Evolutionary conservation across 2,329 filamentous ascomycete species (phyloP), one percentile per base, ranked within the genome.

Genomic region (Fusarium sp.): DNA sequence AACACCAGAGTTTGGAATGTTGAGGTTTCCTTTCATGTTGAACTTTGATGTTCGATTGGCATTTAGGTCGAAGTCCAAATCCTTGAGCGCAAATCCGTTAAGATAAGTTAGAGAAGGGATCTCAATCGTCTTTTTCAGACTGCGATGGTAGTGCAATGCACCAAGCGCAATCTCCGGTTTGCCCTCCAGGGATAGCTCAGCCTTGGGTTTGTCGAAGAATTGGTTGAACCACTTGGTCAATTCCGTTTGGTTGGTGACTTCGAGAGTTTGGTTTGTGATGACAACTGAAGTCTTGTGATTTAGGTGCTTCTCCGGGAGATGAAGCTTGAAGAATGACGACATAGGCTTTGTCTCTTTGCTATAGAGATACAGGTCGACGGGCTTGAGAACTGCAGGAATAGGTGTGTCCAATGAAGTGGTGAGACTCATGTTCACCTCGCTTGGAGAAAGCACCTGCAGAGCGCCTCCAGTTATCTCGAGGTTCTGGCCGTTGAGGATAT

Each of bases 1-100:
- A 1, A 78, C 71, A 4, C 82, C 81, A 33, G 75, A 73, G 64
- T 85, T 85, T 3, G 83, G 83, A 17, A 85, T 68, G 41, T 76
- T 80, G 11, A 84, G 72, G 3, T 74, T 73, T 3, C 82, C 83
- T 25, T 75, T 76, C 53, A 85, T 70, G 63, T 84, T 84, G 48
- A 75, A 76, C 13, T 80, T 80, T 17, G 58, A 40, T 0, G 81
- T 76, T 0, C 73, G 70, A 23, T 76, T 74, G 7, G 79, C 69
- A 1, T 80, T 78, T 4, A 81, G 63, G 14, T 81, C 56, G 8
- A 85, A 74, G 3, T 76, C 76, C 8, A 85, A 66, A 39, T 79
- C 77, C 4, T 71, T 59, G 5, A 83, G 68, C 8, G 69, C 74
- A 35, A 82, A 81, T 8, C 82, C 81, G 2, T 67, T 52, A 2